phyloP scores from a whole-genome alignment of 768 basidiomycete genomes.

The Tremella yokohamensis region DNA sequence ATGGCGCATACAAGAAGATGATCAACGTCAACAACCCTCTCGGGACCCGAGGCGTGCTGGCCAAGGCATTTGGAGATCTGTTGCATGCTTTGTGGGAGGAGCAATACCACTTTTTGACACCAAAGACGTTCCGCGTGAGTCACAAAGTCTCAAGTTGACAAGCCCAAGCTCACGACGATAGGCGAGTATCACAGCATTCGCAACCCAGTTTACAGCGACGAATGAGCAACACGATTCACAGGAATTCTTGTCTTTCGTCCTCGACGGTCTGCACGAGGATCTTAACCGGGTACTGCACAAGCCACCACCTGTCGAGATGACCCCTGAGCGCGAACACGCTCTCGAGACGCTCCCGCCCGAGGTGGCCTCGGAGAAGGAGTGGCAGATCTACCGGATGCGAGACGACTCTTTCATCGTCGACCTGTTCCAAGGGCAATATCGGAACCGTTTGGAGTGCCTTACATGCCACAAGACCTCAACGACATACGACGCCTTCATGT shows the following conservation, averaged over 20 bases:
- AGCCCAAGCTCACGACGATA: slow-evolving; percentile 47
- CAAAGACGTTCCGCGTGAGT: slow-evolving; percentile 76
- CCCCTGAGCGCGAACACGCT: slow-evolving; percentile 78
- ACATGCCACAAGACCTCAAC: slow-evolving; percentile 95
- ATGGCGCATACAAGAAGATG: slow-evolving; percentile 50
- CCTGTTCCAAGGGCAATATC: slow-evolving; percentile 95
- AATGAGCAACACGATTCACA: slow-evolving; percentile 92
- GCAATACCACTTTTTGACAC: slow-evolving; percentile 75
- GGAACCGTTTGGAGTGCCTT: slow-evolving; percentile 80
- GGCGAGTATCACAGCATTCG: slow-evolving; percentile 62
- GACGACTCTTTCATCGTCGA: slow-evolving; percentile 95
- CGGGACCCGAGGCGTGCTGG: slow-evolving; percentile 80
- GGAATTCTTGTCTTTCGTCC: slow-evolving; percentile 88
- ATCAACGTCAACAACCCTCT: slow-evolving; percentile 80
- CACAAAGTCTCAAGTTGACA: not conserved
- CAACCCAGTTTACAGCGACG: slow-evolving; percentile 71
- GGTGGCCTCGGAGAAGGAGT: slow-evolving; percentile 87
- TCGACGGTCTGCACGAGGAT: slow-evolving; percentile 89
- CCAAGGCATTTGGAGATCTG: slow-evolving; percentile 75
- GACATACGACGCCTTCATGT: slow-evolving; percentile 95
- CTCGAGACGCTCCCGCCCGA: slow-evolving; percentile 81
- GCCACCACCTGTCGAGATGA: slow-evolving; percentile 60
- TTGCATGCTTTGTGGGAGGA: slow-evolving; percentile 84
- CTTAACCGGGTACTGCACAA: slow-evolving; percentile 77
- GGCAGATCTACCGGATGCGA: slow-evolving; percentile 80